Percentiles rank a stretch among this genome's conserved stretches.
Evolutionary conservation across 225 moss, liverwort and hornwort genomes (phyloP).

Genomic region (Ulota crispa): DNA sequence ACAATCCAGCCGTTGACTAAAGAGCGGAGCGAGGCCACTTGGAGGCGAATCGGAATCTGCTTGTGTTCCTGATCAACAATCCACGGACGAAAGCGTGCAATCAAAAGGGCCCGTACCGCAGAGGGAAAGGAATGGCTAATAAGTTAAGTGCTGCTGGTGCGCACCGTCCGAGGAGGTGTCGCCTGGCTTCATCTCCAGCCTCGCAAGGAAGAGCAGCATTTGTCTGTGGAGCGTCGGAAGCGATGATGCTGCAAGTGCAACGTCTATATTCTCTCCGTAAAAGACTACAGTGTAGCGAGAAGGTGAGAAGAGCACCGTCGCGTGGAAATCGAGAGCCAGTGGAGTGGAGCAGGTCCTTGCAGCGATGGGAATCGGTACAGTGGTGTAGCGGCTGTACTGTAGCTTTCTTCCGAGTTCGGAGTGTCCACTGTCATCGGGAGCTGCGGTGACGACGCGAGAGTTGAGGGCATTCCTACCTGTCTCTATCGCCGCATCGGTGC

Average conservation of each 20-base stretch:
- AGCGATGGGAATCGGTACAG: too few species aligned
- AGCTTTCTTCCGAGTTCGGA: too few species aligned
- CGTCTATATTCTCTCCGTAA: constrained; percentile 16
- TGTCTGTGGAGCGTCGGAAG: neutral
- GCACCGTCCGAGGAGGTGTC: neutral
- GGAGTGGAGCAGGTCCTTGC: neutral
- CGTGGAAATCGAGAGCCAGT: constrained; percentile 3
- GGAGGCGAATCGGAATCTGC: neutral
- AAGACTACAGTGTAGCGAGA: neutral
- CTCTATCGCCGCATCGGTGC: too few species aligned
- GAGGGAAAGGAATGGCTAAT: too few species aligned
- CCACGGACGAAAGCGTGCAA: neutral
- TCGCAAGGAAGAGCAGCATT: neutral
- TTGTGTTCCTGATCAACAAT: neutral
- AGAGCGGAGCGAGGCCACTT: too few species aligned
- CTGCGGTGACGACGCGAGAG: too few species aligned
- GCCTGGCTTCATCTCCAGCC: neutral
- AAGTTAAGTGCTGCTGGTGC: neutral
- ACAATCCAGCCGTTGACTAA: too few species aligned
- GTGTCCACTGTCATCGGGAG: too few species aligned
- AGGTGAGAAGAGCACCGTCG: neutral
- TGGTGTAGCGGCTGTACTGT: too few species aligned
- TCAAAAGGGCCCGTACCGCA: neutral
- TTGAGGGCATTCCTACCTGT: too few species aligned
- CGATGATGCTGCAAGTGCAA: constrained; percentile 6